Evolutionary conservation across 2,329 filamentous ascomycete genomes (phyloP).

Genomic region (Colletotrichum sp.): DNA sequence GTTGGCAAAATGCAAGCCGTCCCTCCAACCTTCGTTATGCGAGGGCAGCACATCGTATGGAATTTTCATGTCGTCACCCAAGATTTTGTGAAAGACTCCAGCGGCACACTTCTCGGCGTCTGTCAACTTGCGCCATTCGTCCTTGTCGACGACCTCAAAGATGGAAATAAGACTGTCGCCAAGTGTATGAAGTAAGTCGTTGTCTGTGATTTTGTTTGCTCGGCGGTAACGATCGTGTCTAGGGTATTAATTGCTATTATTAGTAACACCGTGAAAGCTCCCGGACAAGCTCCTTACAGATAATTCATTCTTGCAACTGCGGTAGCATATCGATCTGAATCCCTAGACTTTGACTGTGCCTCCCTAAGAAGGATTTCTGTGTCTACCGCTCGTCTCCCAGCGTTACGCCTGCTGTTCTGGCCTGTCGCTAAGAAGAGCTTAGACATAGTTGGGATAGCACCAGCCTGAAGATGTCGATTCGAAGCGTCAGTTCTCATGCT

Average conservation of each 20-base stretch:
- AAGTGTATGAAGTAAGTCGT: conserved; percentile 71
- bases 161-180: conserved; percentile 63
- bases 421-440: conserved; percentile 51
- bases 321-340: conserved; percentile 46
- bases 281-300: conserved; percentile 33
- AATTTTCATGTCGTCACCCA: conserved; percentile 62
- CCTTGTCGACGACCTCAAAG: conserved; percentile 53
- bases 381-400: conserved; percentile 58
- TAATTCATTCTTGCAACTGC: conserved; percentile 70
- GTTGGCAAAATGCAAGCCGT: conserved; percentile 58
- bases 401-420: conserved; percentile 47
- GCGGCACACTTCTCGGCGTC: conserved; percentile 60
- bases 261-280: not conserved
- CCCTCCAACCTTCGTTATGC: conserved; percentile 41
- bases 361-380: conserved; percentile 55
- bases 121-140: conserved; percentile 63
- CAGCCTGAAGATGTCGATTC: conserved; percentile 30
- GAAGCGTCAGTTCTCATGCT: not conserved
- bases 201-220: conserved; percentile 63
- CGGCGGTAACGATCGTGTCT: conserved; percentile 60
- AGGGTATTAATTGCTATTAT: not conserved
- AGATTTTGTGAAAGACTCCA: conserved; percentile 61
- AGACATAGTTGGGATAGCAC: conserved; percentile 62
- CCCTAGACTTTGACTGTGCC: conserved; percentile 46
- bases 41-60: conserved; percentile 49